Conservation (phyloP, 1,139 yeast genomes). For the Taphrina flavorubra region DNA sequence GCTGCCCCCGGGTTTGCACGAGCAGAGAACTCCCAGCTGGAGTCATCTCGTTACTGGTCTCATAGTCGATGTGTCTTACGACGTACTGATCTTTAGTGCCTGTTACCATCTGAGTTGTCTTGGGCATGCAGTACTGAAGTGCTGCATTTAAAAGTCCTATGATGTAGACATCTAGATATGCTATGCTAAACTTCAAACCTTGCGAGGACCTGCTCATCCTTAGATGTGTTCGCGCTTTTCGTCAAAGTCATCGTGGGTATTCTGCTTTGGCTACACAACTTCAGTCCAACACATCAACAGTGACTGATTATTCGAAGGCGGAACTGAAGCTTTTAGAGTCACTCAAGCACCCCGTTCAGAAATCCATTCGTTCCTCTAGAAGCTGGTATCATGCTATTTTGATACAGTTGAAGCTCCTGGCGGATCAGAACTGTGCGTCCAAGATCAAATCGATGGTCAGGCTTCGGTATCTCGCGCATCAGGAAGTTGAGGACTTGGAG, state of each 20-base stretch:
- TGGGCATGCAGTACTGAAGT: too few species aligned
- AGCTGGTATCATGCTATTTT: constrained; percentile 16
- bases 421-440: neutral
- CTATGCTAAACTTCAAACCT: too few species aligned
- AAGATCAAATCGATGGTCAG: constrained; percentile 8
- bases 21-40: too few species aligned
- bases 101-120: too few species aligned
- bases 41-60: too few species aligned
- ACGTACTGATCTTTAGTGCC: too few species aligned
- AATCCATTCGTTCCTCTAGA: constrained; percentile 5
- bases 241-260: neutral
- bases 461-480: neutral
- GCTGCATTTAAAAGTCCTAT: too few species aligned
- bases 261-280: neutral
- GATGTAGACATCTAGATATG: too few species aligned
- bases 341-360: neutral
- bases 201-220: too few species aligned
- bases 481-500: neutral
- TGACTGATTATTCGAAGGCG: neutral
- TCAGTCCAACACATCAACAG: neutral
- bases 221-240: neutral
- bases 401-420: constrained; percentile 5
- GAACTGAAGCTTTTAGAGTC: neutral
- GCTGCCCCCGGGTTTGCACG: too few species aligned
- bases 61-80: too few species aligned